A percentile compares a stretch with the other conserved stretches of the same genome.
phyloP scores from a whole-genome alignment of 805 yeast species.

The Candida coquimbonensis region DNA sequence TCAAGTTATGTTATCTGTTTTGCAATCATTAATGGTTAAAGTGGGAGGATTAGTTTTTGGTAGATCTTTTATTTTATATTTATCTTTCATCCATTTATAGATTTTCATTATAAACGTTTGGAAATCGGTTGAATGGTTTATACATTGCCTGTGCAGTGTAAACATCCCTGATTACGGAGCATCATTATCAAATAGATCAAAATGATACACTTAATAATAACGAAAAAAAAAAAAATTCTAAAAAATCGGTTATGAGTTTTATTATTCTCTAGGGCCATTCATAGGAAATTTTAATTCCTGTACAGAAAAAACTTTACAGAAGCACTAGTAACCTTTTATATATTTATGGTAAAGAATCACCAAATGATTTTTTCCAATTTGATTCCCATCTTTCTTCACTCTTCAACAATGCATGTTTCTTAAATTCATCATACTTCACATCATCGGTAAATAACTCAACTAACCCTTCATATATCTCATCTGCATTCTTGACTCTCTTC shows the following conservation, averaged over 20 bases:
- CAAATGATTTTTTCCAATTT: slow-evolving; percentile 51
- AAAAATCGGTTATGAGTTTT: no score
- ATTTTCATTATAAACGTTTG: no score
- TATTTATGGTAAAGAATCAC: slow-evolving; percentile 4
- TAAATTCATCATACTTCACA: slow-evolving; percentile 34
- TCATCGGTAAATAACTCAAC: slow-evolving; percentile 28
- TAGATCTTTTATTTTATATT: no score
- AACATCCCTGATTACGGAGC: not conserved
- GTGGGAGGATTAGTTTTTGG: no score
- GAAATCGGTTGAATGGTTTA: no score
- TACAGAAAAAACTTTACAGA: no score
- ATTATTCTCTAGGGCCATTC: no score
- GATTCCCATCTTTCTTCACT: slow-evolving; percentile 64
- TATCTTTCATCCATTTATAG: no score
- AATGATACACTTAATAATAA: slow-evolving; percentile 7
- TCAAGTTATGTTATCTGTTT: no score
- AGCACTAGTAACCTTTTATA: not conserved
- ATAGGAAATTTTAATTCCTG: no score
- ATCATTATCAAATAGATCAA: not conserved
- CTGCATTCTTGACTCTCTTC: slow-evolving; percentile 37
- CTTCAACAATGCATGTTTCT: slow-evolving; percentile 68
- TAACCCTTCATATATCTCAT: slow-evolving; percentile 40
- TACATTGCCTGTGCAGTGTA: not conserved
- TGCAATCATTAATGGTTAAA: no score
- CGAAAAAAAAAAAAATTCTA: no score